These are phyloP conservation scores for Tricholoma flavovirens DNA, from an alignment of 768 basidiomycete genomes.

Conservation along the genomic window DNA sequence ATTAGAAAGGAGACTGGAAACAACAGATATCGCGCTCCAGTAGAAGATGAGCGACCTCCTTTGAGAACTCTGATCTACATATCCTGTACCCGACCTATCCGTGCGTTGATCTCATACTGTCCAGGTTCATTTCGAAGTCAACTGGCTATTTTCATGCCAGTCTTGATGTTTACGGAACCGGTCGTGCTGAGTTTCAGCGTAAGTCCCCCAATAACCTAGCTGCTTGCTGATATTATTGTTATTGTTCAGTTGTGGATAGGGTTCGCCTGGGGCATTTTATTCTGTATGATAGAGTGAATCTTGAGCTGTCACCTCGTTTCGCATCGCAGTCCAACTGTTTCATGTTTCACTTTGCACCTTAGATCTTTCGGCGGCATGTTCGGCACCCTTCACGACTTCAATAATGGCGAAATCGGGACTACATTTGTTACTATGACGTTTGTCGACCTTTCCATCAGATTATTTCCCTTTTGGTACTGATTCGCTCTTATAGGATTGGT, in stretches of 20 bases:
- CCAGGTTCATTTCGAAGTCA: not conserved
- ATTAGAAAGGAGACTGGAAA: conserved; percentile 64
- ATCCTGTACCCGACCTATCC: conserved; percentile 65
- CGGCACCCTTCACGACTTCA: conserved; percentile 51
- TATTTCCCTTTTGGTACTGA: not conserved
- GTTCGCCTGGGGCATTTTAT: conserved; percentile 74
- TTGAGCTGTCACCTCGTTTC: not conserved
- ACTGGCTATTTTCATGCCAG: conserved; percentile 28
- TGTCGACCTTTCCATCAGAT: not conserved
- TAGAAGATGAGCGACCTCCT: conserved; percentile 56
- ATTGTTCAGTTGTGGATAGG: conserved; percentile 58
- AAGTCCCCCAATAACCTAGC: conserved; percentile 15
- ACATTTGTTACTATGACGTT: conserved; percentile 56
- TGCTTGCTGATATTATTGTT: not conserved
- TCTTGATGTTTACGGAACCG: conserved; percentile 65
- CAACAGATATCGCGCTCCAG: conserved; percentile 51
- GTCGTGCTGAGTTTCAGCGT: conserved; percentile 72
- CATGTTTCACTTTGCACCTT: not conserved
- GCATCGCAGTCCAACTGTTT: no score
- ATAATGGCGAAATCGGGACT: conserved; percentile 51
- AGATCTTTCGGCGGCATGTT: conserved; percentile 59
- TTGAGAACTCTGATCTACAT: conserved; percentile 56
- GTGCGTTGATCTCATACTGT: conserved; percentile 43
- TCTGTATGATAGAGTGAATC: conserved; percentile 36
- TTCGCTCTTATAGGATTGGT: conserved; percentile 40